Conservation (phyloP, 352 stramenopile genomes). For the Globisporangium irregulare region DNA sequence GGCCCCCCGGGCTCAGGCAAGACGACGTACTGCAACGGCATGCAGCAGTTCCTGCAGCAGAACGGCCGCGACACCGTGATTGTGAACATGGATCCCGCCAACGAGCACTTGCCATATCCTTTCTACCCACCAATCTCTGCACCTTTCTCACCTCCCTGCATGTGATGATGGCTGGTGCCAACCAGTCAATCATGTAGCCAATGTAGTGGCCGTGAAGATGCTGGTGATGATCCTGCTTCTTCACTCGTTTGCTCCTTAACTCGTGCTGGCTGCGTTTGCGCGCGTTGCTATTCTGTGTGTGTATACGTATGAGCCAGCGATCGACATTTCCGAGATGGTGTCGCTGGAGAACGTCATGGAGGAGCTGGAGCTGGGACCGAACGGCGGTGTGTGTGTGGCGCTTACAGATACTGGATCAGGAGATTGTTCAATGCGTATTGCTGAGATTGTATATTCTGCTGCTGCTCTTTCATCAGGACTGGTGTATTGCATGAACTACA, state of each 20-base stretch:
- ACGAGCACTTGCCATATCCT: slow-evolving; percentile 83
- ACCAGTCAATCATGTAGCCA: neutral
- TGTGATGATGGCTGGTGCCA: neutral
- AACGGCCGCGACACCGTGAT: slow-evolving; percentile 78
- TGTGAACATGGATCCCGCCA: slow-evolving; percentile 98
- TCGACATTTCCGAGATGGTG: slow-evolving; percentile 97
- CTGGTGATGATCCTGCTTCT: neutral
- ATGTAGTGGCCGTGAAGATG: too few relatives aligned
- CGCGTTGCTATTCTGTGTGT: slow-evolving; percentile 7
- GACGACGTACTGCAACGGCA: slow-evolving; percentile 98
- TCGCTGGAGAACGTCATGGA: slow-evolving; percentile 94
- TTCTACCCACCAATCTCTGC: neutral
- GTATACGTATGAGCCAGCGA: slow-evolving; percentile 48
- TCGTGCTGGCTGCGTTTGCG: neutral
- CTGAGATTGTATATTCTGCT: neutral
- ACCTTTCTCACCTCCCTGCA: neutral
- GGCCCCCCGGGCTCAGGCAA: slow-evolving; percentile 91
- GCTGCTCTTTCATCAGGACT: slow-evolving; percentile 47
- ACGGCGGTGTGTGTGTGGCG: slow-evolving; percentile 70
- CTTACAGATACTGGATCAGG: too few relatives aligned
- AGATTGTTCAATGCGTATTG: neutral
- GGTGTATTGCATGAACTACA: slow-evolving; percentile 99
- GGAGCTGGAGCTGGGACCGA: slow-evolving; percentile 94
- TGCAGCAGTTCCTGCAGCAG: slow-evolving; percentile 92
- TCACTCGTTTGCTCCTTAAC: neutral